phyloP scores from a whole-genome alignment of 2,329 filamentous ascomycete genomes.

The Colletotrichum acutatum region DNA sequence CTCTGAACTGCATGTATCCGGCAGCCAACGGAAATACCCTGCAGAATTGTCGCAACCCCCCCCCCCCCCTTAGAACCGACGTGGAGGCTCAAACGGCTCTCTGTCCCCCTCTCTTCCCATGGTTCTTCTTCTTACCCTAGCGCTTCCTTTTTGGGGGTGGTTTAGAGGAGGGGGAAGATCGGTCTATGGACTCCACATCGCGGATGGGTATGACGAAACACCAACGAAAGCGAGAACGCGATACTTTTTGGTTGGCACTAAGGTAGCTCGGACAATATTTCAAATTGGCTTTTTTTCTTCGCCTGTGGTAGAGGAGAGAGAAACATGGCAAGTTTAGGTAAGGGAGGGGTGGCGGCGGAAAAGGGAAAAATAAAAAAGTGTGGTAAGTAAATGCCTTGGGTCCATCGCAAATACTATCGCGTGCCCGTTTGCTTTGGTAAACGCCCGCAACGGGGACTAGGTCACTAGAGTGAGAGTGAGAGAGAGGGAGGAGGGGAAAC shows the following conservation, averaged over 20 bases:
- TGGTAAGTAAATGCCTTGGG: too few relatives aligned
- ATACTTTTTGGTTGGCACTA: too few relatives aligned
- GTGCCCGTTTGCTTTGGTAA: background rate
- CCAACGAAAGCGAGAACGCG: background rate
- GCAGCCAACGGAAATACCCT: slow-evolving; percentile 10
- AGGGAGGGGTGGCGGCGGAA: background rate
- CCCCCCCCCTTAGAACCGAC: background rate
- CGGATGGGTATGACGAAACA: slow-evolving; percentile 16
- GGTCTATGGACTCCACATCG: background rate
- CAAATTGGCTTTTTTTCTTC: background rate
- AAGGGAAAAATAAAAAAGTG: background rate
- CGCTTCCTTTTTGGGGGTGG: background rate
- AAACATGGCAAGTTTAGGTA: background rate
- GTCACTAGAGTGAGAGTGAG: background rate
- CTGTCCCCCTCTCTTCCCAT: background rate
- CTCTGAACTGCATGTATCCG: background rate
- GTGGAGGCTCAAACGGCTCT: slow-evolving; percentile 23
- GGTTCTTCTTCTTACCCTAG: slow-evolving; percentile 1
- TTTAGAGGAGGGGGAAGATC: background rate
- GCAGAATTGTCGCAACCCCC: slow-evolving; percentile 1
- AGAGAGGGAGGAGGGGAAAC: too few relatives aligned
- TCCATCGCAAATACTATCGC: background rate
- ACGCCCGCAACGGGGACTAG: background rate
- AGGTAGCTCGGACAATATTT: background rate
- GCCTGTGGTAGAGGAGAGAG: background rate